Evolutionary conservation across 257 asterid species (phyloP).

Genomic region (Lavandula angustifolia): DNA sequence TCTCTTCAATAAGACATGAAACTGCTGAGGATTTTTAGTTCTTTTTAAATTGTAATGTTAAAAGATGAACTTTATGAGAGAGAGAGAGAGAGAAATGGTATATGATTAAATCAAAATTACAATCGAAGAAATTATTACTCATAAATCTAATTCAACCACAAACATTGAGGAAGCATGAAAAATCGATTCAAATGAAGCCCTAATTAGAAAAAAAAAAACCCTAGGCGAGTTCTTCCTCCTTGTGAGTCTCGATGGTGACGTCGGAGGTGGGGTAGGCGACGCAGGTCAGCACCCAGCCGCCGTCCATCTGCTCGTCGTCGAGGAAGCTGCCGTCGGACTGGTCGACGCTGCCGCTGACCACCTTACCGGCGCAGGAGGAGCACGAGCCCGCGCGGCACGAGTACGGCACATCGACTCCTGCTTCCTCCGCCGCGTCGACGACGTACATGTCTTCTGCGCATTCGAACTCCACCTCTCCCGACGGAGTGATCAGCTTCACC

Average conservation of each 20-base stretch:
- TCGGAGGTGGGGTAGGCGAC: slow-evolving; percentile 61
- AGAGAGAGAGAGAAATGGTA: not conserved
- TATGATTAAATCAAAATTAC: too few relatives aligned
- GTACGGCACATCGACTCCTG: slow-evolving; percentile 63
- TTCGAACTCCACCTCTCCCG: slow-evolving; percentile 40
- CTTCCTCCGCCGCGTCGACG: slow-evolving; percentile 76
- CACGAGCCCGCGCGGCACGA: slow-evolving; percentile 94
- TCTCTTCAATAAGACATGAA: slow-evolving; percentile 52
- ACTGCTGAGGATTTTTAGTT: not conserved
- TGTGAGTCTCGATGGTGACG: slow-evolving; percentile 64
- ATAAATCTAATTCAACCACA: too few relatives aligned
- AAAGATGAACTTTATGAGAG: not conserved
- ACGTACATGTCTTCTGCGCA: slow-evolving; percentile 54
- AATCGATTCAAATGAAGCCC: not conserved
- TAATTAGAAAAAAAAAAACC: not conserved
- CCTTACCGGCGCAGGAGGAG: slow-evolving; percentile 82
- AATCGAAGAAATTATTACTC: too few relatives aligned
- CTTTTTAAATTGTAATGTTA: too few relatives aligned
- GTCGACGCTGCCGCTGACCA: slow-evolving; percentile 57
- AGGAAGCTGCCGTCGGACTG: slow-evolving; percentile 75
- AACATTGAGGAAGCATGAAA: not conserved
- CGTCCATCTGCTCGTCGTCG: slow-evolving; percentile 57
- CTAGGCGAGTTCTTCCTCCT: slow-evolving; percentile 58
- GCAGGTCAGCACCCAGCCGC: slow-evolving; percentile 79
- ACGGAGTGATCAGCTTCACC: slow-evolving; percentile 63